Conservation (phyloP, 352 stramenopile species). For the Phytopythium helicoides region DNA sequence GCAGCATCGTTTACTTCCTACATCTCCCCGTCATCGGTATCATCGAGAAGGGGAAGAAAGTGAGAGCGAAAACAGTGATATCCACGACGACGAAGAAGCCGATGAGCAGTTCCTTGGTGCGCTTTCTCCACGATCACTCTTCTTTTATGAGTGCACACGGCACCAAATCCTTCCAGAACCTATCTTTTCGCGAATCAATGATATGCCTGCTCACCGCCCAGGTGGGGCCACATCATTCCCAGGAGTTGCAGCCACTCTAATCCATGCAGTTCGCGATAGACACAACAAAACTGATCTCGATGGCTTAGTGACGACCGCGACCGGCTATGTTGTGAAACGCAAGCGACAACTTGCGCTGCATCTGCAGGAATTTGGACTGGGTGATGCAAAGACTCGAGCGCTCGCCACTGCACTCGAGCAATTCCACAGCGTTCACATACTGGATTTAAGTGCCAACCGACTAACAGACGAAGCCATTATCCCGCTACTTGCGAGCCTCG, state of each 20-base stretch:
- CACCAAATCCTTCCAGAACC: constrained; percentile 60
- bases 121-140: constrained; percentile 63
- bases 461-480: constrained; percentile 67
- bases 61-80: constrained; percentile 8
- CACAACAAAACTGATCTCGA: constrained; percentile 5
- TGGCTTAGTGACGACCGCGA: constrained; percentile 18
- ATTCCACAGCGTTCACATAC: constrained; percentile 58
- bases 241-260: constrained; percentile 32
- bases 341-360: constrained; percentile 56
- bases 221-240: constrained; percentile 25
- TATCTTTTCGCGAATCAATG: constrained; percentile 70
- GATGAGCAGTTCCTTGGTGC: constrained; percentile 19
- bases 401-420: constrained; percentile 49
- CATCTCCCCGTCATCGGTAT: neutral
- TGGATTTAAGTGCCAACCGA: constrained; percentile 68
- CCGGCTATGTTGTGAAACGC: constrained; percentile 13
- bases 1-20: constrained; percentile 33
- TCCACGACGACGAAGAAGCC: constrained; percentile 10
- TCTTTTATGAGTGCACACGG: constrained; percentile 62
- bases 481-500: constrained; percentile 49
- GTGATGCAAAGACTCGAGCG: constrained; percentile 54
- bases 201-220: constrained; percentile 12
- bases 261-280: constrained; percentile 28
- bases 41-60: neutral
- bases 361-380: constrained; percentile 72